Evolutionary conservation across 352 stramenopile species (phyloP), one percentile per base, ranked within the genome.

Genomic region (Phytophthora podocarpi): DNA sequence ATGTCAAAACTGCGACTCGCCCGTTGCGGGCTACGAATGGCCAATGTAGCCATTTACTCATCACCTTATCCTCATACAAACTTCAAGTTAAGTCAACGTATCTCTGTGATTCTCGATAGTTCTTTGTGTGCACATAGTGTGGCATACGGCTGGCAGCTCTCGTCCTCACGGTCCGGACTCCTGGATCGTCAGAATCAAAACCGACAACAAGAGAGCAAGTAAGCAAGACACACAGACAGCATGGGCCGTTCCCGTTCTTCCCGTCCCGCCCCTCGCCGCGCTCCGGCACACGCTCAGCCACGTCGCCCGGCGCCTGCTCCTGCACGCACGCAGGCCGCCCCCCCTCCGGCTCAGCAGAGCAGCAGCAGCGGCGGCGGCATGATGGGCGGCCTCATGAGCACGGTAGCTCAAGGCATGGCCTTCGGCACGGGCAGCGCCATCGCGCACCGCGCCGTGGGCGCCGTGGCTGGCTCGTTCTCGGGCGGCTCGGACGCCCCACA

Each of bases 391-490:
- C 96, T 99, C 67, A 97, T 97, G 73, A 87, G 89, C 60, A 98
- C 95, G 28, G 97, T 99, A 62, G 95, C 91, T 20, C 89, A 98
- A 78, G 97, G 97, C 59, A 99, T 99, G 91, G 96, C 96, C n/a
- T 99, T 99, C 73, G 97, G 97, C 68, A 98, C 94, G 45, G 97
- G 97, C 63, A 98, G 88, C 49, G 94, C 95, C 28, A 97, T 99
- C 59, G 97, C 96, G 15, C 96, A 99, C 72, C 93, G 90, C 46
- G 96, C 84, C 4, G 87, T 95, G n/a, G 82, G 84, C 30, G 86
- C 85, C 48, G 86, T 90, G 24, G 83, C 79, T 13, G 72, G 74
- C 57, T 91, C 83, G 66, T 79, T 96, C 58, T 72, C 74, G 27
- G 80, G 87, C 26, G 55, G 78, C 46, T 83, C 74, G 50, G 77